These are phyloP conservation scores for Rickenella mellea DNA, from an alignment of 768 basidiomycete genomes.

Conservation along the genomic window DNA sequence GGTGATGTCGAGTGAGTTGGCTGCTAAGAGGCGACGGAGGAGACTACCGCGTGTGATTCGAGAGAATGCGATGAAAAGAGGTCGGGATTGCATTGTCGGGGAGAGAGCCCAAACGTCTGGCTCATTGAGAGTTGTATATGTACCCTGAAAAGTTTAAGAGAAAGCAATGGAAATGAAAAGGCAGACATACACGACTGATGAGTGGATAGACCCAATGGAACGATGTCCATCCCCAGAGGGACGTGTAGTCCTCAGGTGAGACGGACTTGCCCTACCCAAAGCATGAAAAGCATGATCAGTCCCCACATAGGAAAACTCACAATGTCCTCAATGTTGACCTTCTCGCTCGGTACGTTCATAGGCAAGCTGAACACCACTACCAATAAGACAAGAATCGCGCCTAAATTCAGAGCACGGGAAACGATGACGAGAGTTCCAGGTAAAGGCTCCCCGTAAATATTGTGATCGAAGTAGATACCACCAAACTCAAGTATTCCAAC, in stretches of 20 bases:
- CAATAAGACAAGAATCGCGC: conserved; percentile 32
- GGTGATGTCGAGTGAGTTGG: conserved; percentile 41
- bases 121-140: conserved; percentile 50
- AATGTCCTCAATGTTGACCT: conserved; percentile 45
- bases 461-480: conserved; percentile 42
- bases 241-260: conserved; percentile 69
- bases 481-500: conserved; percentile 40
- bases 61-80: conserved; percentile 45
- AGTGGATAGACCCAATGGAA: conserved; percentile 68
- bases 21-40: conserved; percentile 31
- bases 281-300: too few species aligned
- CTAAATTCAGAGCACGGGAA: conserved; percentile 14
- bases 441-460: conserved; percentile 31
- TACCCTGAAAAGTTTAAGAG: conserved; percentile 21
- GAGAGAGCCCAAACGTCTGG: conserved; percentile 65
- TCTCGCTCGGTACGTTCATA: conserved; percentile 45
- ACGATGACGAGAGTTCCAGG: conserved; percentile 18
- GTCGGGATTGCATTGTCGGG: conserved; percentile 55
- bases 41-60: conserved; percentile 24
- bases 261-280: conserved; percentile 41
- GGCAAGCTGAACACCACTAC: conserved; percentile 52
- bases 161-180: not conserved
- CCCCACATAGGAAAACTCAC: conserved; percentile 46
- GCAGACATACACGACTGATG: conserved; percentile 32
- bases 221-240: conserved; percentile 61